Evolutionary conservation across 2,329 filamentous ascomycete species (phyloP).

Genomic region (Tolypocladium pustulatum): DNA sequence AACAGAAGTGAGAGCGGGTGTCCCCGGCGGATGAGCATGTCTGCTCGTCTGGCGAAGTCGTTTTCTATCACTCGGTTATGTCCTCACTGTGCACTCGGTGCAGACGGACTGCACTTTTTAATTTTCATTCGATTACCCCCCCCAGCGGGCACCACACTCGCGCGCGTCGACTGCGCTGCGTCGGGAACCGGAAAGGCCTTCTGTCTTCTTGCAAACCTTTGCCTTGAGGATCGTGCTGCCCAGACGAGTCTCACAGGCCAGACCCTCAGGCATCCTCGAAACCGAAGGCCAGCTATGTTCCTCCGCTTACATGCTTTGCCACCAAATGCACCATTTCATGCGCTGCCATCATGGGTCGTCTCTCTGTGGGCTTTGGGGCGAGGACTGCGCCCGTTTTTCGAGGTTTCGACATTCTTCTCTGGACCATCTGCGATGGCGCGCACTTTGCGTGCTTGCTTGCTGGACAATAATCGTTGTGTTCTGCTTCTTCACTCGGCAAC

Average conservation of each 20-base stretch:
- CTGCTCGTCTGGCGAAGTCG: not conserved
- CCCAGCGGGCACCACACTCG: conserved; percentile 8
- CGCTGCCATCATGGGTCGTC: not conserved
- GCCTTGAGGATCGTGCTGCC: conserved; percentile 1
- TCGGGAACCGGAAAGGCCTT: conserved; percentile 1
- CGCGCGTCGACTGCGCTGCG: conserved; percentile 19
- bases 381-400: conserved; percentile 10
- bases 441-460: conserved; percentile 10
- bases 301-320: not conserved
- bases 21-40: not conserved
- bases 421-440: conserved; percentile 3
- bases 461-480: conserved; percentile 10
- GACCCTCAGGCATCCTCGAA: not conserved
- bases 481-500: conserved; percentile 8
- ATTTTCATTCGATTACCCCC: conserved; percentile 13
- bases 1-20: not conserved
- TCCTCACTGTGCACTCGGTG: not conserved
- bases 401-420: conserved; percentile 9
- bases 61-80: not conserved
- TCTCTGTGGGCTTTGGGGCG: not conserved
- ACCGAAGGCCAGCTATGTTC: not conserved
- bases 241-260: conserved; percentile 9
- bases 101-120: conserved; percentile 10
- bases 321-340: not conserved
- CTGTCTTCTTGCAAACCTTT: conserved; percentile 5